Evolutionary conservation across 208 protist genomes (phyloP).

Genomic region (Strigomonas culicis): DNA sequence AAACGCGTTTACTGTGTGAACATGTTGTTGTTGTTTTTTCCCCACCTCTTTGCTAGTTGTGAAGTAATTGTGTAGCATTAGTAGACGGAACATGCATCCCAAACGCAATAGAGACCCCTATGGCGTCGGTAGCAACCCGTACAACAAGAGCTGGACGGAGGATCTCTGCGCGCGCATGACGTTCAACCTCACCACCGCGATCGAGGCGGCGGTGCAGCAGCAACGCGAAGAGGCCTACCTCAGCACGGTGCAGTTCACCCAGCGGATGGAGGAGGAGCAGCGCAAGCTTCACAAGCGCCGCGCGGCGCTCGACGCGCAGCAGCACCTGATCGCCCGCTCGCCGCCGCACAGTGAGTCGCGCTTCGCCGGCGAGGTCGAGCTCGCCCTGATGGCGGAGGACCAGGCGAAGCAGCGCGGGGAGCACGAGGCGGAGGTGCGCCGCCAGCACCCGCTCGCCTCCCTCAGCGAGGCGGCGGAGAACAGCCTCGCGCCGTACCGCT

Average conservation of each 20-base stretch:
- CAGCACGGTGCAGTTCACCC: conserved; percentile 22
- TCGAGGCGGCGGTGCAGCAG: conserved; percentile 22
- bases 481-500: conserved; percentile 19
- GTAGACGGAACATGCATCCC: too few species aligned
- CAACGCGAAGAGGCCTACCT: conserved; percentile 39
- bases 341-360: neutral
- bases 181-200: conserved; percentile 12
- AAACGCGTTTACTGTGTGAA: neutral
- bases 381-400: conserved; percentile 23
- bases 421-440: conserved; percentile 27
- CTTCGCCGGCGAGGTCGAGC: conserved; percentile 7
- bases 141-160: conserved; percentile 12
- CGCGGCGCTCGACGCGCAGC: neutral
- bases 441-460: conserved; percentile 42
- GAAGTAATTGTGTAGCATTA: neutral
- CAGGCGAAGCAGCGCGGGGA: conserved; percentile 33
- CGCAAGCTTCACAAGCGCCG: conserved; percentile 1
- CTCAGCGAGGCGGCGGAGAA: conserved; percentile 26
- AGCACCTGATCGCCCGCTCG: neutral
- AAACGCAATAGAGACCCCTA: too few species aligned
- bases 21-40: neutral
- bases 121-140: neutral
- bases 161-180: conserved; percentile 12
- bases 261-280: conserved; percentile 15
- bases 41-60: neutral